Evolutionary conservation across 2,329 filamentous ascomycete genomes (phyloP), one percentile per base, ranked within the genome.

Genomic region (Myriosclerotinia scirpicola): DNA sequence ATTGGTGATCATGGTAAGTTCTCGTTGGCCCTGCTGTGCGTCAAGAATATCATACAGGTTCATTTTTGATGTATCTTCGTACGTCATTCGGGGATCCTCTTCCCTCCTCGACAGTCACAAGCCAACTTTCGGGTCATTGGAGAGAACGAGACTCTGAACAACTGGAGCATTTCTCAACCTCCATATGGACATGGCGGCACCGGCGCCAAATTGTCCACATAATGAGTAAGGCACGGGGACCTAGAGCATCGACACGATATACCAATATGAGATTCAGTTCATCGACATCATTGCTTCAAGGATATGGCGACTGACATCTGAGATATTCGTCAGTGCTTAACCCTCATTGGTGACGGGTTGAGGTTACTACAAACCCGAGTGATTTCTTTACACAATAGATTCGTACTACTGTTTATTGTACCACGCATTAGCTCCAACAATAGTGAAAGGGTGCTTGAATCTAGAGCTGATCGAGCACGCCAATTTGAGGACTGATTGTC

Each of bases 401-500:
- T 34, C 30, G 30, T 34, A 34, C 30, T 34, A 34, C 30, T 34
- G 26, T 26, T 26, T 26, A 34, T 34, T 34, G 6, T 34, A 34
- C 30, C 30, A 34, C 4, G 30, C 6, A 34, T 34, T 34, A 34
- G 30, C 6, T 5, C 30, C 30, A 34, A 46, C 40, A 34, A 44
- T 17, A 44, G 2, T 44, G 15, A 44, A 44, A 44, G 42, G 15
- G 42, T 44, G 5, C 14, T 17, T 44, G 42, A 44, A 17, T 6
- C 17, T 44, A 17, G 17, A 44, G 42, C 42, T 22, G 26, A 48
- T 59, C 12, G 26, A 48, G 26, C 56, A 59, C 56, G 56, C 56
- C 56, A 59, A n/a, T n/a, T n/a, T 48, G 56, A 14, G 56, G 30
- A 59, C 48, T 20, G 42, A 59, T 59, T 59, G 30, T 46, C 42